Conservation (phyloP, 768 basidiomycete species). For the Termitomyces sp. region DNA sequence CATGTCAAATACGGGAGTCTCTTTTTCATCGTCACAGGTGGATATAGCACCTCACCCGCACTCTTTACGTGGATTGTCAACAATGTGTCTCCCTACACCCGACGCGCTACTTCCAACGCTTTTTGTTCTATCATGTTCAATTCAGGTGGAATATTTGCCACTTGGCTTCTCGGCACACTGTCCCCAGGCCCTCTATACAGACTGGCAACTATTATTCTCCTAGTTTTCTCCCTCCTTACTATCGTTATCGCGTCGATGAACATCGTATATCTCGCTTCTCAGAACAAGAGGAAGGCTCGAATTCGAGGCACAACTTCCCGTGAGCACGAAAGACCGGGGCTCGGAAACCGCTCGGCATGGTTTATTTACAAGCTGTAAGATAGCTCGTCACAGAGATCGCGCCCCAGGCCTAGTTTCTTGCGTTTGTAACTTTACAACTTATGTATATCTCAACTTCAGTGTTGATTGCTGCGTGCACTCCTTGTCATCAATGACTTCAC, state of each 20-base stretch:
- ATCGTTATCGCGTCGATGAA: too few species aligned
- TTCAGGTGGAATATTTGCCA: conserved; percentile 55
- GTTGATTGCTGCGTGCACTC: too few species aligned
- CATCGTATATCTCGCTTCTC: too few species aligned
- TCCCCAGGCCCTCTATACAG: not conserved
- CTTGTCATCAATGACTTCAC: too few species aligned
- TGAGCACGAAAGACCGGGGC: too few species aligned
- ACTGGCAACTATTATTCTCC: not conserved
- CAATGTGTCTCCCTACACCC: conserved; percentile 52
- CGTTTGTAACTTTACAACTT: too few species aligned
- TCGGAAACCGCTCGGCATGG: too few species aligned
- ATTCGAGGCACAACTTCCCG: too few species aligned
- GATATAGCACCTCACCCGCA: conserved; percentile 51
- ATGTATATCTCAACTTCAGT: too few species aligned
- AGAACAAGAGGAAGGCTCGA: too few species aligned
- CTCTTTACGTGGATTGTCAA: conserved; percentile 59
- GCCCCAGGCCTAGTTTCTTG: too few species aligned
- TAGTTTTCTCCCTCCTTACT: not conserved
- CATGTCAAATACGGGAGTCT: conserved; percentile 49
- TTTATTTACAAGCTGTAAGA: not conserved
- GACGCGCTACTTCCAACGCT: conserved; percentile 57
- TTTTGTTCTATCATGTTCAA: conserved; percentile 56
- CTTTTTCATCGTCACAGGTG: conserved; percentile 52
- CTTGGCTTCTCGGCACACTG: conserved; percentile 45
- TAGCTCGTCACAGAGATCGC: not conserved